Conservation (phyloP, 2,329 filamentous ascomycete species). For the Diplodia sapinea region DNA sequence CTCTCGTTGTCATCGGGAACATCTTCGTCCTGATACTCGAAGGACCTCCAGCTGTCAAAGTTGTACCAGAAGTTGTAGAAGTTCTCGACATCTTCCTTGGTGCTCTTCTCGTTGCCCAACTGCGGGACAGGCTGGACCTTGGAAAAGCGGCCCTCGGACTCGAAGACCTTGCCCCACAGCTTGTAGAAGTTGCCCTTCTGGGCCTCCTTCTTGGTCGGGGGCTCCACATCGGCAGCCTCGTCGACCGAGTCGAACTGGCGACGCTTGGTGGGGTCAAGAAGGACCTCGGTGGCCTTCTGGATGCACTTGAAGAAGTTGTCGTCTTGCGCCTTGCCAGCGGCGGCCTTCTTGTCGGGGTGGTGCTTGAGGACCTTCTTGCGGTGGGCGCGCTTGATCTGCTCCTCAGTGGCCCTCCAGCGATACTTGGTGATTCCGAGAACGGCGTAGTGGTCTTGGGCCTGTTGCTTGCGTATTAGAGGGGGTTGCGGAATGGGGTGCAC, state of each 20-base stretch:
- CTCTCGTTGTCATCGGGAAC: constrained; percentile 99
- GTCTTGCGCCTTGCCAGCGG: constrained; percentile 83
- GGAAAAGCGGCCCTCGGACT: constrained; percentile 90
- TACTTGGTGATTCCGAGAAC: constrained; percentile 92
- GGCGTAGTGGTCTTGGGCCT: constrained; percentile 97
- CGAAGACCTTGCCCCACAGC: constrained; percentile 89
- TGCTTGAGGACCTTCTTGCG: constrained; percentile 99
- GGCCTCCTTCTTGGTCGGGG: constrained; percentile 88
- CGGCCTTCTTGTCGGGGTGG: constrained; percentile 98
- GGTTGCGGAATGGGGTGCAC: background rate
- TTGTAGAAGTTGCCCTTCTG: constrained; percentile 93
- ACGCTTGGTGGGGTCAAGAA: constrained; percentile 88
- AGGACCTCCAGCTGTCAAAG: constrained; percentile 96
- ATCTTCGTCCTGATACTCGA: constrained; percentile 98
- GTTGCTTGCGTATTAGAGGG: background rate
- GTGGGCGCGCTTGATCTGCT: constrained; percentile 98
- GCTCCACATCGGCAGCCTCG: constrained; percentile 88
- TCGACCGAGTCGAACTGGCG: constrained; percentile 97
- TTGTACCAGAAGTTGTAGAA: constrained; percentile 99
- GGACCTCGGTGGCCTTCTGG: constrained; percentile 94
- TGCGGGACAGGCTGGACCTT: constrained; percentile 85
- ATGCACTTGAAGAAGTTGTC: constrained; percentile 99
- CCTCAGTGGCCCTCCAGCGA: constrained; percentile 89
- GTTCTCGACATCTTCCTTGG: constrained; percentile 85
- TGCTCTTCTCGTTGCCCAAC: constrained; percentile 82